Base-by-base conservation (phyloP, 2,329 filamentous ascomycete species). In the Epicoccum nigrum region DNA sequence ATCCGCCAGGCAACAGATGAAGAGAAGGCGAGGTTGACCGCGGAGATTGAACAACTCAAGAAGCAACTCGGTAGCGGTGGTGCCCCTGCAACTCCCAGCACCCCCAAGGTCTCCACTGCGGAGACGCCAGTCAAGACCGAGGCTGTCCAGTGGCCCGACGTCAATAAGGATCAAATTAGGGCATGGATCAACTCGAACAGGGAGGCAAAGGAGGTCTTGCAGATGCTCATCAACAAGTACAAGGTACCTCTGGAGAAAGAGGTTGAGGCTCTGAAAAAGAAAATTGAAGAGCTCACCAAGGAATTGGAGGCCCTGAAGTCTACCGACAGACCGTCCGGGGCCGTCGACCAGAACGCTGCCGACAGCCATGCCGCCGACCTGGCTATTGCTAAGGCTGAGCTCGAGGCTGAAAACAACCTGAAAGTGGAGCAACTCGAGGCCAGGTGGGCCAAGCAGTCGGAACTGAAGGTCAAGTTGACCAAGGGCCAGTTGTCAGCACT, bases 401-500 rank as follows among this genome's bases (percentile, higher is more conserved):
- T 77, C 53, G 69, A 72, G 42, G 65, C 72, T n/a, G n/a, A n/a
- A n/a, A n/a, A n/a, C 16, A 71, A 70, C 11, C 62, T 73, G 44
- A 70, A 71, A 28, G 30, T 76, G 35, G 57, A 65, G 16, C 65
- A 60, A 48, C 70, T 67, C 13, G 62, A 68, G n/a, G 77, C 79
- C 45, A 82, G 86, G 55, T 81, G 88, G 70, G 87, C 32, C 38
- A 59, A 46, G 28, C 60, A 86, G 3, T 83, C 88, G 43, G 82
- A 88, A 55, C 82, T 64, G 40, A 64, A 94, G 76, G 85, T 86
- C 69, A 89, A 95, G 85, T 79, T 86, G 5, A 87, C 93, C 60
- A 89, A 87, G 62, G 85, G 57, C 1, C 55, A 87, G 68, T 76
- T 81, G 38, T 84, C 82, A 55, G 76, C 77, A 7, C 84, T 86